Evolutionary conservation across 2,329 filamentous ascomycete species (phyloP).

Genomic region (Boeremia exigua): DNA sequence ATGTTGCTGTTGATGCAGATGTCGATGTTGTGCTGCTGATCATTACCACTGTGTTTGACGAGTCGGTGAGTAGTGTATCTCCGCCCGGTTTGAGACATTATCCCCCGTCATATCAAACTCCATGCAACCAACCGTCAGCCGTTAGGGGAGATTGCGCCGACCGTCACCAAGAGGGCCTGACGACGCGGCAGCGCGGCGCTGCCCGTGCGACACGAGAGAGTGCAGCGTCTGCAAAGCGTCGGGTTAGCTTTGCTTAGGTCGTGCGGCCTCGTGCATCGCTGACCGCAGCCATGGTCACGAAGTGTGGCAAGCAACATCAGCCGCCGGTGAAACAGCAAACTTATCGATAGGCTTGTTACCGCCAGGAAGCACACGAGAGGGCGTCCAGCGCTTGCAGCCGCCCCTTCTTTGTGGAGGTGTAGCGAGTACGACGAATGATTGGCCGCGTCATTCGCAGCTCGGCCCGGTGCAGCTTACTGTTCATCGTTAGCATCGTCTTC

Average conservation of each 20-base stretch:
- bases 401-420: conserved; percentile 4
- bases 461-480: background rate
- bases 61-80: conserved; percentile 2
- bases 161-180: conserved; percentile 11
- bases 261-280: conserved; percentile 8
- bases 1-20: conserved; percentile 6
- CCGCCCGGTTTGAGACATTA: conserved; percentile 1
- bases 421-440: conserved; percentile 5
- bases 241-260: background rate
- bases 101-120: conserved; percentile 1
- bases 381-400: conserved; percentile 4
- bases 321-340: conserved; percentile 1
- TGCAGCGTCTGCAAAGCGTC: conserved; percentile 4
- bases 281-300: background rate
- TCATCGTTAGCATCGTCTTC: background rate
- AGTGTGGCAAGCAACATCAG: conserved; percentile 3
- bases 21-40: conserved; percentile 6
- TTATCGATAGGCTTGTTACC: conserved; percentile 14
- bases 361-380: background rate
- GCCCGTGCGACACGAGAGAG: conserved; percentile 9
- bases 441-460: conserved; percentile 1
- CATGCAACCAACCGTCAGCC: conserved; percentile 5
- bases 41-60: background rate
- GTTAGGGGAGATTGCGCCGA: conserved; percentile 15
- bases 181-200: conserved; percentile 15